Base-by-base conservation (phyloP, 139 green algal species). In the Gonium pectorale region DNA sequence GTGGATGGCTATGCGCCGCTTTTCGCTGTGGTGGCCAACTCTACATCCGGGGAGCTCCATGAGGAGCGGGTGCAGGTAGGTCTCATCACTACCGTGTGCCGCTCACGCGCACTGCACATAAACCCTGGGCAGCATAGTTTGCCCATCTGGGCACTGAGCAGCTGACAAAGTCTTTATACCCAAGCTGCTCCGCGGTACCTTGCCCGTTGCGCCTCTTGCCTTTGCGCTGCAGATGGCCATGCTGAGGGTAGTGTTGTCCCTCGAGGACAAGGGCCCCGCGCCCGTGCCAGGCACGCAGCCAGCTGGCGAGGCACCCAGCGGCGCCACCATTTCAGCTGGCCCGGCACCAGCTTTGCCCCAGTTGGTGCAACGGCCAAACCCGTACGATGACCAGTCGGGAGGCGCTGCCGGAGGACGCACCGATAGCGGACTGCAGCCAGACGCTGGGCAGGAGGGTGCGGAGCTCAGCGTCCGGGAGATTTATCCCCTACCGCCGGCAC, bases 1-100 rank as follows among this genome's bases (percentile, higher is more conserved):
- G 89, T 94, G 79, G 92, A 95, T 49, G 90, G 92, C 21, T 92
- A 92, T 67, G 92, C 89, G 38, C 89, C 92, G 29, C 89, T 95
- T 22, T 87, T 88, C 52, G 90, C 89, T 1, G 41, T 90, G 15
- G 80, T 91, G 68, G 64, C 46, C 60, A 73, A 31, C 60, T n/a
- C 33, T 3, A 44, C 37, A 11, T 60, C 21, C 21, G 77, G 60
- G 29, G 59, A 83, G 31, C 49, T 77, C 46, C 64, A 33, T n/a
- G 82, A 91, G 87, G 86, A 93, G 68, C 73, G 84, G 9, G 87
- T 90, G 52, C 81, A 90, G 86, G 77, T 83, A n/a, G 3, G 70
- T n/a, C n/a, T n/a, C n/a, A n/a, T n/a, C n/a, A n/a, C n/a, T n/a
- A n/a, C n/a, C n/a, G n/a, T n/a, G n/a, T n/a, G n/a, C n/a, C n/a